Evolutionary conservation across 768 basidiomycete genomes (phyloP).

Genomic region (Lactarius psammicola): DNA sequence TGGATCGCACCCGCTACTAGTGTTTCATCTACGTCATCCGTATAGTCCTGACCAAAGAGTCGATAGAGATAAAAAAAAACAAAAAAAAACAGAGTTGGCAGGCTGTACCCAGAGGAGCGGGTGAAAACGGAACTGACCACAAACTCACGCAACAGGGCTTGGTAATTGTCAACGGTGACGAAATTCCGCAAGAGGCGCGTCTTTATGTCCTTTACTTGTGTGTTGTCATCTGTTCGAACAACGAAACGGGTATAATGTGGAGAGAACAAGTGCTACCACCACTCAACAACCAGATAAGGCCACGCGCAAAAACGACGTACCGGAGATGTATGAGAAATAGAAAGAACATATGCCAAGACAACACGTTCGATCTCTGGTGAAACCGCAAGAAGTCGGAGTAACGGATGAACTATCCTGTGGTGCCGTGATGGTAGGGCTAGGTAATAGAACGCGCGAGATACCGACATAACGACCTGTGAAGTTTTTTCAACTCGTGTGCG

Average conservation of each 20-base stretch:
- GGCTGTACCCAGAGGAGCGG: background rate
- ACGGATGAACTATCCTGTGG: slow-evolving; percentile 60
- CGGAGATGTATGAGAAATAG: slow-evolving; percentile 62
- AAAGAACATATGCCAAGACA: slow-evolving; percentile 65
- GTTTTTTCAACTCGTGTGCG: background rate
- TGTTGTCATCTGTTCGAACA: slow-evolving; percentile 64
- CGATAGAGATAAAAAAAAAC: too few relatives aligned
- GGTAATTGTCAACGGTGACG: slow-evolving; percentile 63
- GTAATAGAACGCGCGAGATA: slow-evolving; percentile 71
- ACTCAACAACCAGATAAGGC: slow-evolving; percentile 1
- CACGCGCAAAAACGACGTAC: slow-evolving; percentile 44
- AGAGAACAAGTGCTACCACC: slow-evolving; percentile 57
- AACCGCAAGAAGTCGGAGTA: slow-evolving; percentile 67
- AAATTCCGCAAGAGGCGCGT: slow-evolving; percentile 69
- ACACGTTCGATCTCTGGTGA: slow-evolving; percentile 76
- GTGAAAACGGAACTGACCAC: slow-evolving; percentile 52
- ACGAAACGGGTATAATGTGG: slow-evolving; percentile 65
- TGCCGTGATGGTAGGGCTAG: slow-evolving; percentile 56
- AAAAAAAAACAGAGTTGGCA: background rate
- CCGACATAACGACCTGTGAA: slow-evolving; percentile 75
- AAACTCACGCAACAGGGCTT: slow-evolving; percentile 76
- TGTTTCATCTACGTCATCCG: slow-evolving; percentile 70
- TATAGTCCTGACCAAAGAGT: slow-evolving; percentile 64
- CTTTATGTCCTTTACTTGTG: slow-evolving; percentile 69
- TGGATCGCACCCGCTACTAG: slow-evolving; percentile 72